Evolutionary conservation across 2,329 filamentous ascomycete species (phyloP), one percentile per base, ranked within the genome.

Genomic region (Botrytis galanthina): DNA sequence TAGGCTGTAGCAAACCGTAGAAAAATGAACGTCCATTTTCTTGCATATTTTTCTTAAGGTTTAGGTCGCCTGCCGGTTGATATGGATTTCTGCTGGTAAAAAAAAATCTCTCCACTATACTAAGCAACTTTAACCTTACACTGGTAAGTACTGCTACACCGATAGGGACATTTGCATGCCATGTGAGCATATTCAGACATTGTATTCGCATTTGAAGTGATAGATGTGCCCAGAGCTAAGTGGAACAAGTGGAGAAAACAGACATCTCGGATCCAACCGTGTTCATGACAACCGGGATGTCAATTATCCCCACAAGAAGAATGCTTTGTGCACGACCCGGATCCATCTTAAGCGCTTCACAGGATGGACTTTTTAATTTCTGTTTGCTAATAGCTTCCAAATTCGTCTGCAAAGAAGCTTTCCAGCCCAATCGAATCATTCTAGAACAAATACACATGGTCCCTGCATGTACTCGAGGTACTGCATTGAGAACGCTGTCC

Each of bases 121-220:
- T 20, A 35, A 32, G 35, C 26, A 68, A 57, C n/a, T 22, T 42
- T 42, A 39, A 57, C 16, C 66, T 42, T 68, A 68, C 66, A 26
- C 66, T 68, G 26, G 66, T 68, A 68, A 32, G 48, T 39, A 54
- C 22, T 32, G 35, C 48, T 51, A 68, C 66, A 68, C 66, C 66
- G 66, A 68, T 68, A n/a, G 10, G n/a, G 46, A 39, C 10, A 39
- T 32, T 64, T 37, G 46, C 44, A 35, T 54, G 64, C 32, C 63
- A 67, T 68, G 64, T 68, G 64, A 68, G 26, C 46, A 39, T 68
- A 39, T 46, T 68, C 64, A 54, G 64, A 54, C 64, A 39, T 67
- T 29, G 8, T 8, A 37, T 54, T 66, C 63, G 26, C 44, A 66
- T 66, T 51, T 32, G 32, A 39, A 16, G 26, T 54, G 64, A 54